These are phyloP conservation scores for Cadophora sp. DNA, from an alignment of 2,329 filamentous ascomycete genomes.

Conservation along the genomic window DNA sequence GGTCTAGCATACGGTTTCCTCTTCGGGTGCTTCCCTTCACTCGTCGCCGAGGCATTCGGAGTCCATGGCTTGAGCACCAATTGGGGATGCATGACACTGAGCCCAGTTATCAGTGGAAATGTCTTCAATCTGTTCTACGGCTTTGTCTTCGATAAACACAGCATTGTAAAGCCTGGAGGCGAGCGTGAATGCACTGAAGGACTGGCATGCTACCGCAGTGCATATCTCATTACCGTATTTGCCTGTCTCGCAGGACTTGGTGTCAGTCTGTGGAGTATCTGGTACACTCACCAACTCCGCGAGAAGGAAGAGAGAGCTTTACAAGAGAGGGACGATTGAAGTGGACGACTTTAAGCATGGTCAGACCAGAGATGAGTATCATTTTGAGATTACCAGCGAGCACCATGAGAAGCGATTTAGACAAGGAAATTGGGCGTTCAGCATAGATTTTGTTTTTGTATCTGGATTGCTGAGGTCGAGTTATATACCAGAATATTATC, in stretches of 20 bases:
- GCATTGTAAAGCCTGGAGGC: conserved; percentile 69
- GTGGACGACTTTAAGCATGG: neutral
- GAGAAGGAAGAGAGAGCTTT: conserved; percentile 35
- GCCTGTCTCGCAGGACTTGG: conserved; percentile 73
- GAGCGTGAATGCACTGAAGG: conserved; percentile 80
- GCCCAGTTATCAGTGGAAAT: conserved; percentile 86
- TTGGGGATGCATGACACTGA: conserved; percentile 94
- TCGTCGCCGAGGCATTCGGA: conserved; percentile 90
- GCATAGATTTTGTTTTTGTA: neutral
- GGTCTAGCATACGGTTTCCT: conserved; percentile 92
- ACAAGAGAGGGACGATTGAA: conserved; percentile 30
- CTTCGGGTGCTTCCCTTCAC: conserved; percentile 91
- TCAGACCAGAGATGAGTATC: neutral
- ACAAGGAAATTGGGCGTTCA: neutral
- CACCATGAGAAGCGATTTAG: neutral
- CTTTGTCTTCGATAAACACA: conserved; percentile 81
- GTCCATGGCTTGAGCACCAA: conserved; percentile 90
- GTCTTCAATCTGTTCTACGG: conserved; percentile 95
- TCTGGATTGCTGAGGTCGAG: neutral
- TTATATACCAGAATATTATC: neutral
- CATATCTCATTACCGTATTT: conserved; percentile 80
- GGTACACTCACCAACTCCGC: conserved; percentile 36
- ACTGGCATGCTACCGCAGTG: conserved; percentile 77
- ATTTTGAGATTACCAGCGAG: neutral
- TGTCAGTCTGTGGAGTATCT: conserved; percentile 74